Percentiles rank a stretch among this genome's conserved stretches.
phyloP scores from a whole-genome alignment of 83 land plant species.

The Picea abies region DNA sequence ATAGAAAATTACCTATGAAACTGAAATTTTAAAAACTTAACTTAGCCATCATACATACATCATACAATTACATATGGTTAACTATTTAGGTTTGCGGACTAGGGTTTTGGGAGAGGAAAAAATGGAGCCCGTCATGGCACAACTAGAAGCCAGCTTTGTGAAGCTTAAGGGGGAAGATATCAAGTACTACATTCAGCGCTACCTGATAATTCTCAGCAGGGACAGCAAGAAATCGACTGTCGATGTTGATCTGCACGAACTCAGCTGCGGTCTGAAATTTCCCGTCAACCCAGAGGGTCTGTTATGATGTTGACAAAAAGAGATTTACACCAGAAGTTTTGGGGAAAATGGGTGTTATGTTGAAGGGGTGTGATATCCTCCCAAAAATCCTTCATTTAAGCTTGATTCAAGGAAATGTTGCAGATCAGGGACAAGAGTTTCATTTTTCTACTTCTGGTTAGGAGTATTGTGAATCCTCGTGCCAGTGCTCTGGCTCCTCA shows the following conservation, averaged over 20 bases:
- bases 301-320: slow-evolving; percentile 89
- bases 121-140: no score
- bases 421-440: slow-evolving; percentile 96
- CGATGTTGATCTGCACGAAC: slow-evolving; percentile 87
- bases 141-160: slow-evolving; percentile 92
- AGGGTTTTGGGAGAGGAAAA: no score
- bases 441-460: slow-evolving; percentile 74
- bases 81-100: no score
- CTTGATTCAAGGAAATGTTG: slow-evolving; percentile 85
- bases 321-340: slow-evolving; percentile 91
- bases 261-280: slow-evolving; percentile 98
- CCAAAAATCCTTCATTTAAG: slow-evolving; percentile 78
- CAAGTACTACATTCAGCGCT: slow-evolving; percentile 98
- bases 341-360: slow-evolving; percentile 95
- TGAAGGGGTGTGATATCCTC: slow-evolving; percentile 84
- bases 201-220: slow-evolving; percentile 89
- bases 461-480: neutral
- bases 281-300: slow-evolving; percentile 94
- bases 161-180: slow-evolving; percentile 99
- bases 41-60: no score
- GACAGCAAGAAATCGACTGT: slow-evolving; percentile 89
- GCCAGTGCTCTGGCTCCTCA: neutral
- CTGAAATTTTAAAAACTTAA: no score
- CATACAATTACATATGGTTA: no score
- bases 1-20: no score